Conservation (phyloP, 441 rosid genomes). For the Omphalea diandra region DNA sequence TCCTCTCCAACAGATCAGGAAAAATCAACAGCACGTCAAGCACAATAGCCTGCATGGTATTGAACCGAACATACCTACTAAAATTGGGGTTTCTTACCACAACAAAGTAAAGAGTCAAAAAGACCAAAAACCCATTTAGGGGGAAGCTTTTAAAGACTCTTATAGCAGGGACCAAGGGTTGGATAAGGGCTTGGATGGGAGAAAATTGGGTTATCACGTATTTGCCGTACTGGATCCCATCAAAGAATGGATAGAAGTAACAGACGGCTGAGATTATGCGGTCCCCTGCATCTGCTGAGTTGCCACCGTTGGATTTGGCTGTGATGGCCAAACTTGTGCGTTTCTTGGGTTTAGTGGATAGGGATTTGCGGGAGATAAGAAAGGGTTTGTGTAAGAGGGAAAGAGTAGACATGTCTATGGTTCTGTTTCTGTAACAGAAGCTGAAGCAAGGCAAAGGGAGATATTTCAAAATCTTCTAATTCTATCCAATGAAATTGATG, state of each 20-base stretch:
- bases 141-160: conserved; percentile 86
- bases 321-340: conserved; percentile 26
- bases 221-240: conserved; percentile 84
- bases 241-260: conserved; percentile 91
- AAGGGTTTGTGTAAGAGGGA: conserved; percentile 13
- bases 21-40: conserved; percentile 87
- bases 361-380: conserved; percentile 11
- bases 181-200: conserved; percentile 61
- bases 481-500: not conserved
- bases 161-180: conserved; percentile 78
- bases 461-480: not conserved
- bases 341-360: conserved; percentile 13
- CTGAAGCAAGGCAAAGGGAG: not conserved
- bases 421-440: not conserved
- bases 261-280: conserved; percentile 80
- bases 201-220: conserved; percentile 67
- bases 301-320: conserved; percentile 48
- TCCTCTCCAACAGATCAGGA: conserved; percentile 88
- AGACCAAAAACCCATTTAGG: conserved; percentile 75
- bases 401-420: conserved; percentile 48
- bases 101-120: conserved; percentile 77
- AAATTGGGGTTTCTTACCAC: conserved; percentile 85
- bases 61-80: conserved; percentile 93
- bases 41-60: conserved; percentile 93
- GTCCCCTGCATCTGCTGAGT: conserved; percentile 71